Base-by-base conservation (phyloP, 116 monocot genomes). In the Iris pallida region DNA sequence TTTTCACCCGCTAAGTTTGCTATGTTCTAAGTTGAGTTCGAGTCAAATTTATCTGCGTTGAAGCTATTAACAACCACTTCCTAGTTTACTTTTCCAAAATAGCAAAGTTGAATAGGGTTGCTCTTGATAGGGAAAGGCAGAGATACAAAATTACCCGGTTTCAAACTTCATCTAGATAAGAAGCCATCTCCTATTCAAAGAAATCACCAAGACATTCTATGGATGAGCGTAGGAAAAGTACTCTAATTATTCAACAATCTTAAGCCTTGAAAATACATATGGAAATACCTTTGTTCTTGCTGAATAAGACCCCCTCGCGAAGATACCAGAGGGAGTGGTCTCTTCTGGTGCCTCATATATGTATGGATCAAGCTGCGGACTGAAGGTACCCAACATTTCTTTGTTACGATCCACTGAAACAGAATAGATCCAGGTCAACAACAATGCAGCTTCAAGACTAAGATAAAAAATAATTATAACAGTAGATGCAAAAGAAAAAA, bases 351-450 rank as follows among this genome's bases (percentile, higher is more conserved):
- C 69, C 75, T 88, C 81, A 51, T 79, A 85, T 20, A 75, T 82
- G 65, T 95, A 95, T 52, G 91, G 82, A 65, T 95, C 91, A 10
- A 59, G 53, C 73, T 86, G 95, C 63, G 95, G 95, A 46, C 95
- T 95, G 66, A 95, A 95, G 7, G 95, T 95, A 53, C 95, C 95
- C 10, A 95, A 71, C 95, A 95, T 95, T 72, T 88, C 95, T 61
- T 91, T 95, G 45, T 80, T 76, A 30, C 84, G 82, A 42, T 95
- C 95, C 61, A 95, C 95, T 95, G 79, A 40, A 83, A 18, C 18
- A 9, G 47, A 16, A 64, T 64, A 3, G 41, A 47, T 16, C 8
- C 47, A 64, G 18, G 64, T 64, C 19, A 64, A 19, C 8, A 45
- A 14, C 43, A 61, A 45, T 45, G 20, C 15, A 44, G 15, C 45